These are phyloP conservation scores for Fusarium robinianum DNA, from an alignment of 2,329 filamentous ascomycete species.

Conservation along the genomic window DNA sequence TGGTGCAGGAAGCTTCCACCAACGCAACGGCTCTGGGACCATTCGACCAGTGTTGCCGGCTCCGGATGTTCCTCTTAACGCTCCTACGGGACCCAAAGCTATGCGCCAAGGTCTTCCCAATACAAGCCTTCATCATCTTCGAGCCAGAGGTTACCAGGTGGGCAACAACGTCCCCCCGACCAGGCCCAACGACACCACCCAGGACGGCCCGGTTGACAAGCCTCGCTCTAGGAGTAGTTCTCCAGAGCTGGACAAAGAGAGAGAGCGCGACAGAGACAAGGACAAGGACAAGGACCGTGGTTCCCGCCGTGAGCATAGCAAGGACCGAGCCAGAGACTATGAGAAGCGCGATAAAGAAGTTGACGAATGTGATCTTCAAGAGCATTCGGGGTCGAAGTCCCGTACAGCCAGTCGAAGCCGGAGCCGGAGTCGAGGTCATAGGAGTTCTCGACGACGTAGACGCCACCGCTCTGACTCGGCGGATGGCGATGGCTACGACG, in stretches of 20 bases:
- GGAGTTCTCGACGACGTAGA: slow-evolving; percentile 54
- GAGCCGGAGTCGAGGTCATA: slow-evolving; percentile 51
- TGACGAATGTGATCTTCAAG: slow-evolving; percentile 27
- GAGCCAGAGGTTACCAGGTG: slow-evolving; percentile 57
- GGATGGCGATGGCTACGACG: slow-evolving; percentile 53
- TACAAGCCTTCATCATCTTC: slow-evolving; percentile 71
- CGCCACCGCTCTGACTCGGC: slow-evolving; percentile 60
- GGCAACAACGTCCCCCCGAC: slow-evolving; percentile 44
- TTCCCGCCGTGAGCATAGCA: slow-evolving; percentile 42
- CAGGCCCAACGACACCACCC: slow-evolving; percentile 21
- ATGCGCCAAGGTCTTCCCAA: slow-evolving; percentile 90
- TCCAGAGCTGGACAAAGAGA: slow-evolving; percentile 27
- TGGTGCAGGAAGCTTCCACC: slow-evolving; percentile 17
- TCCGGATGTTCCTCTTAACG: slow-evolving; percentile 63
- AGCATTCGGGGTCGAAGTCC: slow-evolving; percentile 41
- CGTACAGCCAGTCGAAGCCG: slow-evolving; percentile 40
- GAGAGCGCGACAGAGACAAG: slow-evolving; percentile 43
- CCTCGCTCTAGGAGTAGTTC: slow-evolving; percentile 55
- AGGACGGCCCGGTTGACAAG: slow-evolving; percentile 27
- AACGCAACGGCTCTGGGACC: slow-evolving; percentile 30
- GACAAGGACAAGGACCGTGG: slow-evolving; percentile 43
- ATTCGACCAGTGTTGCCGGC: slow-evolving; percentile 42
- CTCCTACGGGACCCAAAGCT: slow-evolving; percentile 90
- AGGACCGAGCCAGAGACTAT: slow-evolving; percentile 38
- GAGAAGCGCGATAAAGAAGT: slow-evolving; percentile 34